Base-by-base conservation (phyloP, 805 yeast species). In the Saccharomyces mikatae region DNA sequence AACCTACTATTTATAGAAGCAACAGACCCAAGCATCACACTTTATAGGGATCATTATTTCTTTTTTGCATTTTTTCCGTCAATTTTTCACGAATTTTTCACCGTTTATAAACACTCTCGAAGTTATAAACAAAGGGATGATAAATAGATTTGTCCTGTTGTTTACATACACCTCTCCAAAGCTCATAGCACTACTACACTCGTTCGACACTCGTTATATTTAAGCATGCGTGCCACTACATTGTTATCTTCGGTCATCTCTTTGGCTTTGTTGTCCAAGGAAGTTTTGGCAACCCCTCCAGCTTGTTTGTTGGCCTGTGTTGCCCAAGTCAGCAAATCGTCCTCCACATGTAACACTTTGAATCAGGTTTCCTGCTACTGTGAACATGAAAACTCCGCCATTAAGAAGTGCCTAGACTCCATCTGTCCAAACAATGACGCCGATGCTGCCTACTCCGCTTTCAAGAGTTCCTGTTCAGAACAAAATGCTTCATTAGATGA, bases 291-390 rank as follows among this genome's bases (percentile, higher is more conserved):
- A 53, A 77, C 92, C 54, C 94, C 96, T 51, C 96, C 97, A 57
- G 96, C 97, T 41, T 90, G 96, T 77, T 74, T 90, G 61, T 77
- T 90, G 70, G 95, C 96, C 46, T 89, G 96, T 80, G 92, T 87
- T 56, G 79, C 89, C 54, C 78, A 81, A 64, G 91, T 86, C 54
- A 76, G 79, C 58, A 79, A 79, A 68, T 58, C 62, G 5, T 77
- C 83, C 14, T 71, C 80, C 46, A 56, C 74, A 49, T 87, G 94
- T 72, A 61, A 74, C 56, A 75, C 83, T 54, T 70, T 89, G 69
- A 80, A 80, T 69, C 82, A 86, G 65, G 75, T 88, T 60, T 63
- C 73, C 47, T 89, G 96, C 76, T 72, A 87, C 63, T 87, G 96
- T 72, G 70, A 77, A 47, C 74, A 75, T 53, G 81, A 86, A 62